A percentile compares a stretch with the other conserved stretches of the same genome.
Conservation (phyloP, 108 stramenopile species). For the Cyclotella distinguenda region DNA sequence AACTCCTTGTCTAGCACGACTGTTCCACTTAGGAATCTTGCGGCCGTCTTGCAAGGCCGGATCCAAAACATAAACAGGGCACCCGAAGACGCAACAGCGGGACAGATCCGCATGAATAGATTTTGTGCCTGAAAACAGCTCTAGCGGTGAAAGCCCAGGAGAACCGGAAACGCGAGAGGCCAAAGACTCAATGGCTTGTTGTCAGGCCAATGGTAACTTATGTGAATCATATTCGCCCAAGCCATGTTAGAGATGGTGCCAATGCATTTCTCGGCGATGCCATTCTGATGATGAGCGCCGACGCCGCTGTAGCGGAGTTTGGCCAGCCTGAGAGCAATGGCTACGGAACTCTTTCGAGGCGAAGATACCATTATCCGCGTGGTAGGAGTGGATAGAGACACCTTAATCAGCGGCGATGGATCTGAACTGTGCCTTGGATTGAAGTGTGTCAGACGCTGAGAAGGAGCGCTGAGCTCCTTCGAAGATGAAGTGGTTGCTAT, state of each 20-base stretch:
- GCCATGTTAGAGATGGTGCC: constrained; percentile 18
- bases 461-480: too few species aligned
- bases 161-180: constrained; percentile 51
- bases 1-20: constrained; percentile 35
- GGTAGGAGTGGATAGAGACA: too few species aligned
- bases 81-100: constrained; percentile 45
- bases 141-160: constrained; percentile 39
- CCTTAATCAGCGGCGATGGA: too few species aligned
- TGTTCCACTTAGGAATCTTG: constrained; percentile 60
- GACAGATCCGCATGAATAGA: constrained; percentile 10
- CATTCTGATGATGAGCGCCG: constrained; percentile 52
- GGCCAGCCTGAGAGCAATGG: too few species aligned
- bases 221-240: constrained; percentile 46
- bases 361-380: too few species aligned
- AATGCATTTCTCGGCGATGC: constrained; percentile 32
- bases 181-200: constrained; percentile 18
- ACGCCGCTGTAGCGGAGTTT: constrained; percentile 35
- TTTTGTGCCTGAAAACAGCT: constrained; percentile 8
- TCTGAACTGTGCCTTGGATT: too few species aligned
- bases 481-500: too few species aligned
- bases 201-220: constrained; percentile 42
- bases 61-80: constrained; percentile 60
- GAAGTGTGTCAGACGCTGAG: too few species aligned
- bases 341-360: too few species aligned
- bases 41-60: constrained; percentile 63